These are phyloP conservation scores for Diplodia seriata DNA, from an alignment of 2,329 filamentous ascomycete species.

Conservation along the genomic window DNA sequence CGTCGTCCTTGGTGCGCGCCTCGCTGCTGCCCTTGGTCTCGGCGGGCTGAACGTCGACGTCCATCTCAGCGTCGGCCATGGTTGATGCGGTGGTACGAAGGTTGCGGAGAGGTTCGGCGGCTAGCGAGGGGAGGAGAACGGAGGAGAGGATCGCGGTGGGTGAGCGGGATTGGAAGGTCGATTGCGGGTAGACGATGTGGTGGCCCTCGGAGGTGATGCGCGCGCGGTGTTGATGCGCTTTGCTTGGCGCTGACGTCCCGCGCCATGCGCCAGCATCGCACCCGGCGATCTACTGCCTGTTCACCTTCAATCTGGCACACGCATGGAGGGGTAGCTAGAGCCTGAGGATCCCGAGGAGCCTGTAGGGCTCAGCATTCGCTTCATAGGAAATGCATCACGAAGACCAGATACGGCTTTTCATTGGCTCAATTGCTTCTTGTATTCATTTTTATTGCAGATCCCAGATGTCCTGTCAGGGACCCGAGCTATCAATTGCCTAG, in stretches of 20 bases:
- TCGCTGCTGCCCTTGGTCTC: conserved; percentile 47
- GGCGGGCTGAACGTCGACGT: conserved; percentile 24
- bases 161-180: not conserved
- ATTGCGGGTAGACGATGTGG: not conserved
- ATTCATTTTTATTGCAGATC: not conserved
- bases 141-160: not conserved
- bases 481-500: not conserved
- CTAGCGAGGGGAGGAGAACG: not conserved
- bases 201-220: conserved; percentile 8
- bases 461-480: not conserved
- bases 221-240: conserved; percentile 23
- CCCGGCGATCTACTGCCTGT: conserved; percentile 4
- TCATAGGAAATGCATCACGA: not conserved
- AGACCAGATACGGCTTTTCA: not conserved
- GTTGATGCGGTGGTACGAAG: conserved; percentile 2
- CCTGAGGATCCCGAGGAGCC: not conserved
- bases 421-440: conserved; percentile 12
- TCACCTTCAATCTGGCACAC: not conserved
- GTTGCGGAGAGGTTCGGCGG: conserved; percentile 2
- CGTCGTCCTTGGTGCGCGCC: conserved; percentile 71
- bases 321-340: not conserved
- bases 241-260: conserved; percentile 19
- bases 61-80: conserved; percentile 31
- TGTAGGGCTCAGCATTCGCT: too few species aligned
- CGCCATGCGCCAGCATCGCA: not conserved